Percentiles rank a stretch among this genome's conserved stretches.
These are phyloP conservation scores for Jaltomata sinuosa DNA, from an alignment of 257 asterid species.

Conservation along the genomic window DNA sequence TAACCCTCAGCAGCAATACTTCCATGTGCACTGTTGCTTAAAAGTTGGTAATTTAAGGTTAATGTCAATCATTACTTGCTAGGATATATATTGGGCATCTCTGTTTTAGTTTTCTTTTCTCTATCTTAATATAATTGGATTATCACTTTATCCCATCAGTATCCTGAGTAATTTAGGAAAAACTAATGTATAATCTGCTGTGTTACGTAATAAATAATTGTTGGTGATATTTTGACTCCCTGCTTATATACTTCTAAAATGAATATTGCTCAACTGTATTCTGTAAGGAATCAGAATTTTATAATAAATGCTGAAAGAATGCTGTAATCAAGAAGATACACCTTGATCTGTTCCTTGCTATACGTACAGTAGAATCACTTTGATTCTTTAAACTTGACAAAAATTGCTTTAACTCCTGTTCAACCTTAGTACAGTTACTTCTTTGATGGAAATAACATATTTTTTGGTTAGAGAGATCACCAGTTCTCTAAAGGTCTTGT, in stretches of 20 bases:
- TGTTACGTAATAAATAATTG: background rate
- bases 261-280: background rate
- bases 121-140: background rate
- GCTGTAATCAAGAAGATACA: background rate
- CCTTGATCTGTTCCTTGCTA: background rate
- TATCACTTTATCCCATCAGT: background rate
- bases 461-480: background rate
- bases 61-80: background rate
- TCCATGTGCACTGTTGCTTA: background rate
- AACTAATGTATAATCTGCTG: background rate
- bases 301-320: background rate
- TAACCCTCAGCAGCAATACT: background rate
- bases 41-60: background rate
- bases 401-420: background rate
- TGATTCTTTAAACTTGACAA: background rate
- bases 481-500: background rate
- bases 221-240: background rate
- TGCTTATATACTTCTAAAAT: background rate
- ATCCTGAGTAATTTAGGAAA: background rate
- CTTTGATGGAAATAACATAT: background rate
- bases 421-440: background rate
- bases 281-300: background rate
- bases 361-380: background rate
- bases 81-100: background rate
- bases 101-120: background rate